phyloP scores from a whole-genome alignment of 441 rosid species.

The Gossypium davidsonii region DNA sequence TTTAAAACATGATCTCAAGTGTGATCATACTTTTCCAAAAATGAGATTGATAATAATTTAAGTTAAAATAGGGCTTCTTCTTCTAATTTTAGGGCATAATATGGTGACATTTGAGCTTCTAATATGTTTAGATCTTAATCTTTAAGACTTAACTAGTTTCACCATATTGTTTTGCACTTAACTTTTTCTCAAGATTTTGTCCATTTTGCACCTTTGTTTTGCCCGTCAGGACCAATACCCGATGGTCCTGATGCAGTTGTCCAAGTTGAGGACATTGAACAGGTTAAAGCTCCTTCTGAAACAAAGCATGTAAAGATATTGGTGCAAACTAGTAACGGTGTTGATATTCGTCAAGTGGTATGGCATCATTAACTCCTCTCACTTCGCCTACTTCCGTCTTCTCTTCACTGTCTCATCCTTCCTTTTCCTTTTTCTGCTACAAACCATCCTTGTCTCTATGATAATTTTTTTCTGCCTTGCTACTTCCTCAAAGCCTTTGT shows the following conservation, averaged over 20 bases:
- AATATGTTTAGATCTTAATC: not conserved
- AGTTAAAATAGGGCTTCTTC: not conserved
- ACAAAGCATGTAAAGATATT: conserved; percentile 55
- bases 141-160: not conserved
- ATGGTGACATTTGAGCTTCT: not conserved
- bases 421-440: not conserved
- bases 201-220: not conserved
- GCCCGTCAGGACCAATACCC: conserved; percentile 75
- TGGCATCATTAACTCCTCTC: conserved; percentile 18
- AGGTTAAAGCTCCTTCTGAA: conserved; percentile 32
- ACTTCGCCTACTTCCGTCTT: not conserved
- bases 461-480: not conserved
- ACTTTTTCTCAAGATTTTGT: not conserved
- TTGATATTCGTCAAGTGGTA: conserved; percentile 95
- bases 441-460: not conserved
- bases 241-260: conserved; percentile 97
- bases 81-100: not conserved
- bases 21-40: not conserved
- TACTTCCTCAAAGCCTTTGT: not conserved
- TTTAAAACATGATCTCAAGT: not conserved
- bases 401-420: not conserved
- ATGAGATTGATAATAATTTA: not conserved
- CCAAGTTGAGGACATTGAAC: conserved; percentile 89
- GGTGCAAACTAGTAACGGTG: conserved; percentile 57
- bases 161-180: not conserved